A percentile compares a stretch with the other conserved stretches of the same genome.
These are phyloP conservation scores for Aspergillus neoniger DNA, from an alignment of 2,329 filamentous ascomycete species.

Conservation along the genomic window DNA sequence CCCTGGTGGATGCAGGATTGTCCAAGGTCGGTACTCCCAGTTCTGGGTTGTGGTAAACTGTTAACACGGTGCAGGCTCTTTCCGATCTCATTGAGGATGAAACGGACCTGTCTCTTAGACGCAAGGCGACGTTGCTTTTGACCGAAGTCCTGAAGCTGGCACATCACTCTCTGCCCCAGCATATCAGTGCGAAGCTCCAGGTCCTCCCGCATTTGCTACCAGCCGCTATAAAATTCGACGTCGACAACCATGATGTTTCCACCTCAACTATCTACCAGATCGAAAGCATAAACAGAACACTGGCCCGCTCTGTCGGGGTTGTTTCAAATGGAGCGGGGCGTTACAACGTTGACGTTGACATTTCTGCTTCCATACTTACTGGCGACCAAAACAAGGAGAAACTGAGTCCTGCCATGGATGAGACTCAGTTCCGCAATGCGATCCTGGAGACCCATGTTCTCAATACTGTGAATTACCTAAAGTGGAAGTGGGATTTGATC, in stretches of 20 bases:
- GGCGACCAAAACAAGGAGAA: constrained; percentile 54
- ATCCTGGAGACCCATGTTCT: constrained; percentile 77
- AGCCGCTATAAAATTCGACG: constrained; percentile 70
- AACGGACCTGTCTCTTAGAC: constrained; percentile 61
- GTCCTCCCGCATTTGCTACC: constrained; percentile 83
- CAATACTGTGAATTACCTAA: constrained; percentile 83
- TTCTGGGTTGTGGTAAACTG: neutral
- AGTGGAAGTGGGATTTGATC: constrained; percentile 98
- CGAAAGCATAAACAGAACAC: constrained; percentile 90
- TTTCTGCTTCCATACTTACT: constrained; percentile 44
- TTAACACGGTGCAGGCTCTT: constrained; percentile 43
- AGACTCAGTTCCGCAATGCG: constrained; percentile 62
- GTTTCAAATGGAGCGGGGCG: constrained; percentile 41
- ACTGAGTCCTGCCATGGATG: constrained; percentile 63
- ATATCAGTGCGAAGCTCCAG: constrained; percentile 82
- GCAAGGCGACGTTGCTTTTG: constrained; percentile 87
- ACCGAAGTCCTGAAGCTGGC: constrained; percentile 90
- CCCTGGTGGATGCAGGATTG: constrained; percentile 80
- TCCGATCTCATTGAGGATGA: constrained; percentile 53
- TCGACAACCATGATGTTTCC: constrained; percentile 74
- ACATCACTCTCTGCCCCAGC: constrained; percentile 77
- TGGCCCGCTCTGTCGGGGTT: constrained; percentile 72
- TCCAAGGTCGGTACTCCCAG: constrained; percentile 47
- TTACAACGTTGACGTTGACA: constrained; percentile 48
- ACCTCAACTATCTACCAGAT: constrained; percentile 96